These are phyloP conservation scores for Auricularia heimuer DNA, from an alignment of 768 basidiomycete genomes.

Conservation along the genomic window DNA sequence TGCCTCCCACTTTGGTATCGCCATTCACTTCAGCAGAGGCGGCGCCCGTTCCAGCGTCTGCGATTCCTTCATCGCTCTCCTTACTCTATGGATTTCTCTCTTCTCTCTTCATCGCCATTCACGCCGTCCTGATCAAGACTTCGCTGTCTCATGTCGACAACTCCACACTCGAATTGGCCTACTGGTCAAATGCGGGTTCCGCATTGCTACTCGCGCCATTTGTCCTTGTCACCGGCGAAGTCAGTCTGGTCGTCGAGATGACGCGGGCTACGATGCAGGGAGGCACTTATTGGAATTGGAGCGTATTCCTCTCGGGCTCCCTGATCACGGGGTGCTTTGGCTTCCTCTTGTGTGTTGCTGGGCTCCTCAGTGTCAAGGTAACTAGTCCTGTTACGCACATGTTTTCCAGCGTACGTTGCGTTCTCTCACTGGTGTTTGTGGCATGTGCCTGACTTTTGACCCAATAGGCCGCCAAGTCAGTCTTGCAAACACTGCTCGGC, in stretches of 20 bases:
- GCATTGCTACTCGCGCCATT: constrained; percentile 56
- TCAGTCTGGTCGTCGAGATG: constrained; percentile 30
- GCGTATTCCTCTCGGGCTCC: constrained; percentile 53
- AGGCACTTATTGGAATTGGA: constrained; percentile 30
- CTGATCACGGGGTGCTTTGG: constrained; percentile 68
- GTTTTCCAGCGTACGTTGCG: constrained; percentile 61
- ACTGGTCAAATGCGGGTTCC: constrained; percentile 69
- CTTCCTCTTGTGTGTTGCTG: constrained; percentile 71
- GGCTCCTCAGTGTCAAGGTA: constrained; percentile 69
- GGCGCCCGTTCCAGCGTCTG: constrained; percentile 30
- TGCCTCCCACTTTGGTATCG: constrained; percentile 29
- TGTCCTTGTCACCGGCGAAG: constrained; percentile 49
- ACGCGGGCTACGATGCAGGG: constrained; percentile 16
- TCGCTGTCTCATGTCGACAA: constrained; percentile 60
- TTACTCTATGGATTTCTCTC: constrained; percentile 63
- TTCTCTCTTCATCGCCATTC: constrained; percentile 65
- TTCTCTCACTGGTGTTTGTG: constrained; percentile 1
- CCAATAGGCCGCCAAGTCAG: constrained; percentile 63
- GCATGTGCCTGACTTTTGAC: not conserved
- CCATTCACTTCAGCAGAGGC: constrained; percentile 30
- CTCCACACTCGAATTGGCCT: constrained; percentile 63
- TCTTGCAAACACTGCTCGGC: constrained; percentile 73
- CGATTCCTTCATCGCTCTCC: constrained; percentile 27
- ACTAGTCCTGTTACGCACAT: constrained; percentile 80
- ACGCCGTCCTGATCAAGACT: constrained; percentile 65